Conservation (phyloP, 192 early-diverging fungal genomes). For the Physocladia obscura region DNA sequence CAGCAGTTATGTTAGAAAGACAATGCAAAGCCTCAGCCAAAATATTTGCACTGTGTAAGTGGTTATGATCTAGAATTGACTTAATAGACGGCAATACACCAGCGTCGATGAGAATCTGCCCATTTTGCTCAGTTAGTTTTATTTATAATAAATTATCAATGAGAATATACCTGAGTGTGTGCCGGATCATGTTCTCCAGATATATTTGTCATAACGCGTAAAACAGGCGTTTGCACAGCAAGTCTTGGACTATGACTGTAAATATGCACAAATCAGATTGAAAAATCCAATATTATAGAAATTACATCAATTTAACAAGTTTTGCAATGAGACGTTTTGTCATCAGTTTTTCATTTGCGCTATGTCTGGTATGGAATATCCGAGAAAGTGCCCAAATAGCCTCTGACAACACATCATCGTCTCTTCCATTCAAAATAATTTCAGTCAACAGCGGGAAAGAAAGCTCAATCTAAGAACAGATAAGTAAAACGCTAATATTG, state of each 20-base stretch:
- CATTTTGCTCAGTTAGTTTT: not conserved
- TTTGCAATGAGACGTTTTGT: not conserved
- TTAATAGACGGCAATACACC: slow-evolving; percentile 9
- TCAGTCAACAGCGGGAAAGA: slow-evolving; percentile 19
- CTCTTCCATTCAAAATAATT: slow-evolving; percentile 7
- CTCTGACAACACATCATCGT: slow-evolving; percentile 34
- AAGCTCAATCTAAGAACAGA: not conserved
- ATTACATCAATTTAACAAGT: slow-evolving; percentile 8
- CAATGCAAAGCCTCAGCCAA: slow-evolving; percentile 22
- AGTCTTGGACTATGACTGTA: not conserved
- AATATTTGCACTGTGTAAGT: slow-evolving; percentile 1
- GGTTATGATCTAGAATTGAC: not conserved
- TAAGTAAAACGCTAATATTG: not conserved
- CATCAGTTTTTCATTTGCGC: slow-evolving; percentile 6
- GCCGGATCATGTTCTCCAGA: slow-evolving; percentile 12
- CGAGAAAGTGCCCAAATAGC: slow-evolving; percentile 33
- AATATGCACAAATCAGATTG: not conserved
- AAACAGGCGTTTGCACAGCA: slow-evolving; percentile 20
- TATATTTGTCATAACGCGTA: slow-evolving; percentile 35
- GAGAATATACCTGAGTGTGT: slow-evolving; percentile 30
- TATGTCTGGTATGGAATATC: slow-evolving; percentile 23
- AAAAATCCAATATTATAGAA: not conserved
- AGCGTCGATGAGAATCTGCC: slow-evolving; percentile 17
- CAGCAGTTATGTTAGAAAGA: slow-evolving; percentile 36
- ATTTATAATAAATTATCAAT: slow-evolving; percentile 12